Conservation (phyloP, 192 early-diverging fungal genomes). For the Backusella parvicylindrica region DNA sequence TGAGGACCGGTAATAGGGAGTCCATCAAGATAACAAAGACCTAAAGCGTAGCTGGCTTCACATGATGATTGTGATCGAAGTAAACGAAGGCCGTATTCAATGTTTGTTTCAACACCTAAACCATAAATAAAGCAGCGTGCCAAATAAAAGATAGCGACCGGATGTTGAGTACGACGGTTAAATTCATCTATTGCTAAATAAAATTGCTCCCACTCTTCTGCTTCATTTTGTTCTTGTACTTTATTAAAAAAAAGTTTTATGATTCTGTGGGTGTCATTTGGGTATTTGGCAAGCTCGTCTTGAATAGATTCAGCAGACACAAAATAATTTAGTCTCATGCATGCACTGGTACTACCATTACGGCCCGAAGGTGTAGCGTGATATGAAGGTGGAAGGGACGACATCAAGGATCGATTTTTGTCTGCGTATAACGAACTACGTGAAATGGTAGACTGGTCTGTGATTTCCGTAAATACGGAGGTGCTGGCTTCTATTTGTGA, state of each 20-base stretch:
- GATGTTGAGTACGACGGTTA: not conserved
- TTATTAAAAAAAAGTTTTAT: constrained; percentile 10
- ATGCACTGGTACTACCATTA: constrained; percentile 4
- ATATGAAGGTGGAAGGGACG: not conserved
- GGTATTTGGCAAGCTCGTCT: not conserved
- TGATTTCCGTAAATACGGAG: not conserved
- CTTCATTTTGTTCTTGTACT: constrained; percentile 10
- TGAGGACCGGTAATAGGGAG: not conserved
- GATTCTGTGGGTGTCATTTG: not conserved
- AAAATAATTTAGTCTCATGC: not conserved
- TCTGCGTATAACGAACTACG: not conserved
- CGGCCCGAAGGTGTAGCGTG: not conserved
- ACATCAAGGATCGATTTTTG: not conserved
- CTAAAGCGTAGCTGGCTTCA: constrained; percentile 20
- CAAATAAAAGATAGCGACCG: constrained; percentile 14
- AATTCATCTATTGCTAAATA: constrained; percentile 15
- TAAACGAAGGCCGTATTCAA: constrained; percentile 2
- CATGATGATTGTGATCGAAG: constrained; percentile 7
- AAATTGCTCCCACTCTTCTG: constrained; percentile 12
- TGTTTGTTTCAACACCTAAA: constrained; percentile 16
- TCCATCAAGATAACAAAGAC: constrained; percentile 26
- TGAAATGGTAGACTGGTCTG: constrained; percentile 7
- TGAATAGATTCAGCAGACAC: not conserved
- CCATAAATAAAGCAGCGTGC: constrained; percentile 26
- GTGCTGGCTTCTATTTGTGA: constrained; percentile 9